Base-by-base conservation (phyloP, 2,329 filamentous ascomycete genomes). In the Colletotrichum chlorophyti region DNA sequence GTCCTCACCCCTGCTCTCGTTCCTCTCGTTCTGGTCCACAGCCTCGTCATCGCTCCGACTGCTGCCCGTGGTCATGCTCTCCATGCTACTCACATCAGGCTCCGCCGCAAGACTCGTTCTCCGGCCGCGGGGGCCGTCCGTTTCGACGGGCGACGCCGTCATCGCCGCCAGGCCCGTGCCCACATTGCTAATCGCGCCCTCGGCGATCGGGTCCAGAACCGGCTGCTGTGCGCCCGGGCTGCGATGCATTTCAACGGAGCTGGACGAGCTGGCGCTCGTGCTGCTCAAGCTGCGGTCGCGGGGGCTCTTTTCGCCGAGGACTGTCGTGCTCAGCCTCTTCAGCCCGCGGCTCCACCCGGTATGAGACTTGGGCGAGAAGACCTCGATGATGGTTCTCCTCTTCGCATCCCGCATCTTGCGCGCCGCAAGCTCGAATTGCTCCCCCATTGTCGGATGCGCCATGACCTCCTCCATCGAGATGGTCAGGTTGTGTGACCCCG, bases 401-500 rank as follows among this genome's bases (percentile, higher is more conserved):
- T 48, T 58, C 3, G 54, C 63, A 42, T 64, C 64, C 7, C 65
- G 61, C 50, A 63, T 51, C 50, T 68, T 69, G 27, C 65, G 62
- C 7, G 67, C 70, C 7, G 79, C 63, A 10, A 79, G 69, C 58
- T 80, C 79, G 59, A 81, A 76, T 53, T 84, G 81, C 14, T 73
- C 69, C 34, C 73, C 68, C 75, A 83, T 80, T 19, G 79, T 82
- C 6, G 81, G 79, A 60, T 81, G 68, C 11, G 78, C 70, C n/a
- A 83, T 68, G 19, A 84, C 72, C 27, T 83, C 81, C 45, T 80
- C 79, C 49, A 79, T 75, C 0, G 73, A 75, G 38, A 83, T 66
- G 19, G 65, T 68, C 5, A 81, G 65, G 9, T 68, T 65, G 12
- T 76, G 74, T 5, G 75, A 65, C 3, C 75, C 77, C 0, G 70